These are phyloP conservation scores for Penicillium samsonianum DNA, from an alignment of 495 filamentous ascomycete genomes.

Conservation along the genomic window DNA sequence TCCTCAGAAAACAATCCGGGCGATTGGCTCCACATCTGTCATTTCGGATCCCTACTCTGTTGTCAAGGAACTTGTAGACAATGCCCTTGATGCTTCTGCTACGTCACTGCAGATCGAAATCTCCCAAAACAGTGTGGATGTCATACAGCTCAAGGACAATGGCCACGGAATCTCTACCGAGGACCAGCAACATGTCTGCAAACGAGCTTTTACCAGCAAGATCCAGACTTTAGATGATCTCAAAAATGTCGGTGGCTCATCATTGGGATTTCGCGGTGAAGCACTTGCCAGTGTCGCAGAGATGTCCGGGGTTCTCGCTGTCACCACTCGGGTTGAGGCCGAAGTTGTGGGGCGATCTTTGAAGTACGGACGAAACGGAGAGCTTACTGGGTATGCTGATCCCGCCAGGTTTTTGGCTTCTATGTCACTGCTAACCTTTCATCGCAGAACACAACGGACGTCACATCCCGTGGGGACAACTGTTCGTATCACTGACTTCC, in stretches of 20 bases:
- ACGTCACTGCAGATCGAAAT: slow-evolving; percentile 72
- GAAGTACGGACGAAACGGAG: slow-evolving; percentile 54
- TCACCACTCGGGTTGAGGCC: slow-evolving; percentile 71
- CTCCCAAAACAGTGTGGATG: slow-evolving; percentile 72
- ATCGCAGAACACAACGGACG: slow-evolving; percentile 41
- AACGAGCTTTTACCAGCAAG: slow-evolving; percentile 82
- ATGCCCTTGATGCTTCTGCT: slow-evolving; percentile 81
- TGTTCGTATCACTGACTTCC: slow-evolving; percentile 66
- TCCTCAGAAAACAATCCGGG: slow-evolving; percentile 60
- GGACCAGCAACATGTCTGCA: slow-evolving; percentile 69
- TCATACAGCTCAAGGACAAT: slow-evolving; percentile 90
- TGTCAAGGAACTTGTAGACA: slow-evolving; percentile 92
- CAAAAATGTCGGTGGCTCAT: slow-evolving; percentile 60
- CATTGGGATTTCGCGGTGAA: slow-evolving; percentile 84
- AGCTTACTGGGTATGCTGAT: slow-evolving; percentile 43
- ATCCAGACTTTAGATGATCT: slow-evolving; percentile 73
- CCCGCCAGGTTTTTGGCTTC: background rate
- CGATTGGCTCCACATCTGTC: slow-evolving; percentile 70
- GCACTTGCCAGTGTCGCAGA: slow-evolving; percentile 79
- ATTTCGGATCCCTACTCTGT: slow-evolving; percentile 72
- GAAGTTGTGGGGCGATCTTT: slow-evolving; percentile 63
- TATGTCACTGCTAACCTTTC: slow-evolving; percentile 3
- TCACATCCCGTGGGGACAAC: slow-evolving; percentile 80
- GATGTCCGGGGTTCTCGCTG: slow-evolving; percentile 59
- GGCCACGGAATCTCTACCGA: slow-evolving; percentile 74